Percentiles rank a stretch among this genome's conserved stretches.
phyloP scores from a whole-genome alignment of 257 asterid genomes.

The Anisodus tanguticus region DNA sequence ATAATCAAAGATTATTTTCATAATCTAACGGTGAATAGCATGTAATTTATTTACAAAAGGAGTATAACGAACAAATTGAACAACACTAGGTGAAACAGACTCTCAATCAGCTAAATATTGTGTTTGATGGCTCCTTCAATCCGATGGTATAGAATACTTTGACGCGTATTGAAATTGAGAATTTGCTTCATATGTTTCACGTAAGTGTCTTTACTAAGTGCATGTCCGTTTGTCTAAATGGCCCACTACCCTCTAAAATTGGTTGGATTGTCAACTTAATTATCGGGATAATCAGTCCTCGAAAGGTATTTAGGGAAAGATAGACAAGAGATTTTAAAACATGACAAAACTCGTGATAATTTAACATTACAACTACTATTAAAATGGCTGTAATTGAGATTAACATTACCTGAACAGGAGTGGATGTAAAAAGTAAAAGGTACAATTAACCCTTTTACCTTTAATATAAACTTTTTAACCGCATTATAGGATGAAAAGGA shows the following conservation, averaged over 20 bases:
- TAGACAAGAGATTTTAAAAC: not conserved
- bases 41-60: not conserved
- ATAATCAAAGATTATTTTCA: no score
- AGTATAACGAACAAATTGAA: no score
- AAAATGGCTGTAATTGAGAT: not conserved
- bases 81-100: no score
- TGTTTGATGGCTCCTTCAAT: not conserved
- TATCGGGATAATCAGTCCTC: not conserved
- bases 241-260: not conserved
- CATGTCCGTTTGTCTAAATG: not conserved
- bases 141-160: not conserved
- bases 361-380: not conserved
- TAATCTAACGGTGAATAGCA: no score
- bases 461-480: not conserved
- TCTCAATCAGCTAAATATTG: not conserved
- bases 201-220: not conserved
- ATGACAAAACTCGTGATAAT: not conserved
- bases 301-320: not conserved
- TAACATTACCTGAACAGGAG: conserved; percentile 6
- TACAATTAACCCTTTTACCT: conserved; percentile 2
- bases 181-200: not conserved
- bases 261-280: not conserved
- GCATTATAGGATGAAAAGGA: conserved; percentile 19
- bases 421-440: conserved; percentile 2
- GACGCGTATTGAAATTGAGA: not conserved